Evolutionary conservation across 192 early-diverging fungal species (phyloP), one percentile per base, ranked within the genome.

Genomic region (Coemansia sp.): DNA sequence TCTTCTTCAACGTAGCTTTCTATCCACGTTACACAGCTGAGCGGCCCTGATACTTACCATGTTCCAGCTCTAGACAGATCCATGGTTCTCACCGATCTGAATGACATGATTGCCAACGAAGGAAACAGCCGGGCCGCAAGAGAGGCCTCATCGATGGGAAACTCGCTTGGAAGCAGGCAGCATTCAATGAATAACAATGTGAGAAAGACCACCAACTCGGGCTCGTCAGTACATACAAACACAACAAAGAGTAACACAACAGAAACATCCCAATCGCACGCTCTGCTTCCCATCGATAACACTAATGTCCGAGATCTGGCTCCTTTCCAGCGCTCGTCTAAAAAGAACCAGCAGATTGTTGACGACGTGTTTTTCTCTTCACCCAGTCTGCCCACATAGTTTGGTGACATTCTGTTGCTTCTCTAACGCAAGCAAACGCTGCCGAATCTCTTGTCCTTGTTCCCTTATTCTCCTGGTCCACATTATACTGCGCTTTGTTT

Each of bases 271-370:
- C 74, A 76, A 49, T 76, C 79, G 63, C 74, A 74, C 57, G 79
- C 74, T 13, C 65, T 83, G 68, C 70, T 77, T 57, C 81, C 81
- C 57, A 83, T 83, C n/a, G 81, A 83, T 67, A 73, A 83, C 63
- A 83, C 75, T 22, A 65, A 83, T 45, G 43, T 83, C 53, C 75
- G 72, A 38, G 81, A 83, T 3, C 55, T 83, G 59, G 80, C 81
- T n/a, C 81, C 81, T 7, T 77, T 83, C 69, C 75, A 83, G 70
- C 68, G 75, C 42, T 77, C 81, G 25, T 74, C 80, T 19, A 74
- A 68, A 56, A 83, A 77, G 50, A 83, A 83, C 69, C 71, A 83
- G 66, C 68, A 77, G 66, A 83, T 83, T 42, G 63, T 83, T 17
- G 76, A 83, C 65, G 69, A 74, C 41, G 62, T 83, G 16, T 83